A percentile compares a stretch with the other conserved stretches of the same genome.
phyloP scores from a whole-genome alignment of 2,329 filamentous ascomycete species.

The Aphanocladium album region DNA sequence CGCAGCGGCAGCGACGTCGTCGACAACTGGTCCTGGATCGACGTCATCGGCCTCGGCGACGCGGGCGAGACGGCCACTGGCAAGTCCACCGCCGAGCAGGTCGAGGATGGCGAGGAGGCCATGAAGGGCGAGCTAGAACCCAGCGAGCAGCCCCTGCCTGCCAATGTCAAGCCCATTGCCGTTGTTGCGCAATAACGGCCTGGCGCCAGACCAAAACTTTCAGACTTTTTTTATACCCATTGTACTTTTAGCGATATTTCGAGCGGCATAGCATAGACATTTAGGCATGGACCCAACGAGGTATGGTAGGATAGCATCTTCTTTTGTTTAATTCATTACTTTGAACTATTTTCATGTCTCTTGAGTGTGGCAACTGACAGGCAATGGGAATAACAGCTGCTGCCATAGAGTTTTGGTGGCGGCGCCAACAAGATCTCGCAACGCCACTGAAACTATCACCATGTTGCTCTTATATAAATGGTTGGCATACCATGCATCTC shows the following conservation, averaged over 20 bases:
- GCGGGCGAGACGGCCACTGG: slow-evolving; percentile 23
- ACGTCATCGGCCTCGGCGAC: slow-evolving; percentile 45
- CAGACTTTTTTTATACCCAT: not conserved
- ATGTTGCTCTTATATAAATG: too few relatives aligned
- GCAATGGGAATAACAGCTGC: too few relatives aligned
- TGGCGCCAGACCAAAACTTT: not conserved
- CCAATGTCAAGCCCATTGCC: not conserved
- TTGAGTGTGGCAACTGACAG: too few relatives aligned
- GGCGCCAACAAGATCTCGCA: too few relatives aligned
- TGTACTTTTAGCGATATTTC: not conserved
- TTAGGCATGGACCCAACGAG: not conserved
- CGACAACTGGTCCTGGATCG: slow-evolving; percentile 48
- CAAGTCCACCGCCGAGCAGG: slow-evolving; percentile 27
- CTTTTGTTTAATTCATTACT: not conserved
- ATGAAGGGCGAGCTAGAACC: slow-evolving; percentile 32
- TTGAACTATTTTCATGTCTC: too few relatives aligned
- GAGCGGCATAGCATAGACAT: slow-evolving; percentile 4
- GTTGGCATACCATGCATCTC: too few relatives aligned
- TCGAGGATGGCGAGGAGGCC: slow-evolving; percentile 30
- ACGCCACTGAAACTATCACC: too few relatives aligned
- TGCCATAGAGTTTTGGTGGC: too few relatives aligned
- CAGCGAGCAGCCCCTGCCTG: slow-evolving; percentile 8
- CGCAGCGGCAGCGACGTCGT: slow-evolving; percentile 35
- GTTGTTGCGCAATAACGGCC: not conserved
- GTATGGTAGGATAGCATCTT: not conserved